Evolutionary conservation across 148 eudicot species (phyloP).

Genomic region (Agrostemma githago): DNA sequence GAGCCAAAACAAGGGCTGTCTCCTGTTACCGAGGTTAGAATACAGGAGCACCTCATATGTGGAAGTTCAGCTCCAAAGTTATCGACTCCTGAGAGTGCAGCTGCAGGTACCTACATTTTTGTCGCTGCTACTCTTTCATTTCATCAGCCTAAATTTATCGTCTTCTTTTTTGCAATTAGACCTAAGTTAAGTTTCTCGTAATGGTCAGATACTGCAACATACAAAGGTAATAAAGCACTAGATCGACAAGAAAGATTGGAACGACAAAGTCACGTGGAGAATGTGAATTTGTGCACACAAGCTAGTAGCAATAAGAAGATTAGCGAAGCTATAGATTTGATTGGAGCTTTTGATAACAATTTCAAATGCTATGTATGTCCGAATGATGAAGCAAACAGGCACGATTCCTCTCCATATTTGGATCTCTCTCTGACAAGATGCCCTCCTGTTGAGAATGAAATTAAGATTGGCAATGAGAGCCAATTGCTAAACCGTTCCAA

Average conservation of each 20-base stretch:
- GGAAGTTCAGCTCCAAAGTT: slow-evolving; percentile 24
- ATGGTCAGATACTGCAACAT: slow-evolving; percentile 31
- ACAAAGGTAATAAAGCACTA: slow-evolving; percentile 23
- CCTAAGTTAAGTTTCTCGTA: background rate
- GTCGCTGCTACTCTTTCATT: background rate
- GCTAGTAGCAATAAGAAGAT: slow-evolving; percentile 23
- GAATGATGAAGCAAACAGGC: slow-evolving; percentile 31
- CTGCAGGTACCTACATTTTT: slow-evolving; percentile 12
- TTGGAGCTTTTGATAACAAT: slow-evolving; percentile 59
- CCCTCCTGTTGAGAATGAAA: slow-evolving; percentile 37
- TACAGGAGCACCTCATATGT: slow-evolving; percentile 23
- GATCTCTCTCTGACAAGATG: slow-evolving; percentile 76
- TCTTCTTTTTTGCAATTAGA: background rate
- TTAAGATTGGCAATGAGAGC: slow-evolving; percentile 39
- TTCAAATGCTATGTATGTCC: slow-evolving; percentile 26
- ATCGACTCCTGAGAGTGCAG: slow-evolving; percentile 27
- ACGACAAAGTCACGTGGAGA: slow-evolving; percentile 21
- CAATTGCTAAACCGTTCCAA: slow-evolving; percentile 63
- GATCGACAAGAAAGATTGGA: slow-evolving; percentile 28
- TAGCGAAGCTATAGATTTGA: slow-evolving; percentile 68
- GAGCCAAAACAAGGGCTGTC: slow-evolving; percentile 28
- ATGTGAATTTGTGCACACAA: slow-evolving; percentile 24
- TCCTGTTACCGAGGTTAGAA: slow-evolving; percentile 29
- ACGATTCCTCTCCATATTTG: slow-evolving; percentile 46
- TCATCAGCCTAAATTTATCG: background rate